Conservation (phyloP, 352 stramenopile genomes). For the Phytopythium kandeliae region DNA sequence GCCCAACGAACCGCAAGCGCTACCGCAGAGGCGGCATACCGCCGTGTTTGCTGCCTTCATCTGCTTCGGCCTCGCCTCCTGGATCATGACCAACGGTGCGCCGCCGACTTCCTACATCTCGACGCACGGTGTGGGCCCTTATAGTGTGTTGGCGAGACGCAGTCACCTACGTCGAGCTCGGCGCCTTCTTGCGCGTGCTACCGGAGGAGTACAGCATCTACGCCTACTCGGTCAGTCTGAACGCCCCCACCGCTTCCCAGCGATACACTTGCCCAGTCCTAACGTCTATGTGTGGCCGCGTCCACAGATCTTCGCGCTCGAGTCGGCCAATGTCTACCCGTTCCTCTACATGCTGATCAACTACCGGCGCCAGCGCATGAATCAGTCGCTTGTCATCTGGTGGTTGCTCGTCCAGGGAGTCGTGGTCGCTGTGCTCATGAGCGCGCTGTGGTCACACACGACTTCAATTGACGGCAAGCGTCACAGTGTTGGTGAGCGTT, state of each 20-base stretch:
- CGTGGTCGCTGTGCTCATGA: conserved; percentile 48
- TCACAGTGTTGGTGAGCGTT: conserved; percentile 40
- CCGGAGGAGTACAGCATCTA: conserved; percentile 64
- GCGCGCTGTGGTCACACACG: conserved; percentile 45
- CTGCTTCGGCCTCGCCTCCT: conserved; percentile 49
- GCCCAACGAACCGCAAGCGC: background rate
- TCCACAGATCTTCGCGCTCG: conserved; percentile 51
- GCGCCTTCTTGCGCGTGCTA: conserved; percentile 45
- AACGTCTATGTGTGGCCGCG: background rate
- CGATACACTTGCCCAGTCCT: background rate
- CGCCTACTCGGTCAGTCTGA: conserved; percentile 42
- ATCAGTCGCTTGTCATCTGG: conserved; percentile 46
- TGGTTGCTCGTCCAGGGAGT: conserved; percentile 41
- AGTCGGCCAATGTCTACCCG: conserved; percentile 67
- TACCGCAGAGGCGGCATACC: conserved; percentile 7
- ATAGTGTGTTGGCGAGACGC: conserved; percentile 1
- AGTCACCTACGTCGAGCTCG: conserved; percentile 55
- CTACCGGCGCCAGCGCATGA: conserved; percentile 28
- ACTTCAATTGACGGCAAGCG: conserved; percentile 32
- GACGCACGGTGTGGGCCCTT: too few species aligned
- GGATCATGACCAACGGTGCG: conserved; percentile 61
- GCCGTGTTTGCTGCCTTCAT: conserved; percentile 49
- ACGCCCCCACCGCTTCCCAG: background rate
- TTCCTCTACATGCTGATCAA: conserved; percentile 68
- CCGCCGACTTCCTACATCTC: background rate